These are phyloP conservation scores for Paecilomyces sp. DNA, from an alignment of 2,329 filamentous ascomycete species.

Conservation along the genomic window DNA sequence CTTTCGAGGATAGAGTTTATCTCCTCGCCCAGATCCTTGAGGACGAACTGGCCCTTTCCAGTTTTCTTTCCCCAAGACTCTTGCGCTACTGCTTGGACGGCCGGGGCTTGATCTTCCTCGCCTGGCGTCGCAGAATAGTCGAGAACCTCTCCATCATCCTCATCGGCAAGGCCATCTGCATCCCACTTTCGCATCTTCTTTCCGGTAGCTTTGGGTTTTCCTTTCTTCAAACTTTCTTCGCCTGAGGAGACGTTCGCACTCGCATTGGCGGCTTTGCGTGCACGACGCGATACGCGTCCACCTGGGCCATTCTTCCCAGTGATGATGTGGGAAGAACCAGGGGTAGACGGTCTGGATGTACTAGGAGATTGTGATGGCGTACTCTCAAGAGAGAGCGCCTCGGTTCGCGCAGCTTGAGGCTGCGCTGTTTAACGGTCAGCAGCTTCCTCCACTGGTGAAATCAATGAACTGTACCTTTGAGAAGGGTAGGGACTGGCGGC, in stretches of 20 bases:
- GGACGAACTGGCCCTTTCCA: conserved; percentile 81
- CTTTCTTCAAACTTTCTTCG: conserved; percentile 66
- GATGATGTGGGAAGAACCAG: conserved; percentile 58
- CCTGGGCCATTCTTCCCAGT: conserved; percentile 68
- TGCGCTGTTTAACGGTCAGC: conserved; percentile 30
- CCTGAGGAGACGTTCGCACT: conserved; percentile 60
- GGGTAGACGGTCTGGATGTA: conserved; percentile 72
- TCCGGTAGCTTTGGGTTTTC: conserved; percentile 44
- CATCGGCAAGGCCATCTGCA: conserved; percentile 77
- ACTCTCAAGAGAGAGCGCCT: conserved; percentile 55
- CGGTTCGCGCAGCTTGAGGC: conserved; percentile 35
- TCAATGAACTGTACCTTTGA: conserved; percentile 33
- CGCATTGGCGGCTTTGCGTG: conserved; percentile 59
- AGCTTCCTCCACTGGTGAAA: neutral
- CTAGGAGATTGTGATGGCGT: conserved; percentile 65
- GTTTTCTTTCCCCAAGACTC: conserved; percentile 80
- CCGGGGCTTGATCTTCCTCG: conserved; percentile 48
- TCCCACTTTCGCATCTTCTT: conserved; percentile 94
- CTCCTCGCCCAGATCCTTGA: conserved; percentile 90
- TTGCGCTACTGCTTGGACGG: conserved; percentile 67
- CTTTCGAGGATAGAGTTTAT: conserved; percentile 81
- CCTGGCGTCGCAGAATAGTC: conserved; percentile 76
- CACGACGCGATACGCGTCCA: conserved; percentile 70
- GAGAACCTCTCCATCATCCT: conserved; percentile 70
- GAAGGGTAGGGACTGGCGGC: conserved; percentile 45